Base-by-base conservation (phyloP, 441 rosid species). In the Euphorbia celastroides region DNA sequence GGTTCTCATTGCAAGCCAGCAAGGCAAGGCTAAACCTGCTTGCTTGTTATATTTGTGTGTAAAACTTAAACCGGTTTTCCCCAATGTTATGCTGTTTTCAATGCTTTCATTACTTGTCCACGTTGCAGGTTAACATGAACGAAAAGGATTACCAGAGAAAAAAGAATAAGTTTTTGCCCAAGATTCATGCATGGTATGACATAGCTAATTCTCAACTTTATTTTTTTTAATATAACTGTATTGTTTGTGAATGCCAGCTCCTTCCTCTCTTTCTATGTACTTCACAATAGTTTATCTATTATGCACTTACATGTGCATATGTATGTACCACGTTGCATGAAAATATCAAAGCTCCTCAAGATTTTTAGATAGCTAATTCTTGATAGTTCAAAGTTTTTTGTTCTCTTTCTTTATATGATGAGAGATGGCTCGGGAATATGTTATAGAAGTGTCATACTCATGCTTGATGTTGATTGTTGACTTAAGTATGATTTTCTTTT, bases 101-200 rank as follows among this genome's bases (percentile, higher is more conserved):
- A 65, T 16, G 44, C 32, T 52, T 5, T 54, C 11, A 19, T 1
- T 20, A 14, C 22, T 19, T 65, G 14, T 52, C 51, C 23, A 48
- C 7, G 57, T 13, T 44, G 5, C 90, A 94, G 98, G 96, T 95
- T 72, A 95, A 90, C 84, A 83, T 92, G 99, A 90, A 90, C 56
- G 97, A 95, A 77, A 90, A 67, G 76, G 98, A 95, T 80, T 95
- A 92, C 74, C 97, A 92, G 75, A 92, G 99, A 75, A 94, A 94
- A 78, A 92, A 92, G 86, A 94, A 94, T 81, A 94, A 92, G 78
- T 92, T 87, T 75, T 85, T 92, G 82, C 97, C 98, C 14, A 95
- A 95, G 88, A 95, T 92, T 82, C 97, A 95, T 77, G 93, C 99
- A 66, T 95, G 99, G 99, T 95, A 80, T 67, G 74, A 60, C 55